Conservation (phyloP, 768 basidiomycete genomes). For the Lepiota venenata region DNA sequence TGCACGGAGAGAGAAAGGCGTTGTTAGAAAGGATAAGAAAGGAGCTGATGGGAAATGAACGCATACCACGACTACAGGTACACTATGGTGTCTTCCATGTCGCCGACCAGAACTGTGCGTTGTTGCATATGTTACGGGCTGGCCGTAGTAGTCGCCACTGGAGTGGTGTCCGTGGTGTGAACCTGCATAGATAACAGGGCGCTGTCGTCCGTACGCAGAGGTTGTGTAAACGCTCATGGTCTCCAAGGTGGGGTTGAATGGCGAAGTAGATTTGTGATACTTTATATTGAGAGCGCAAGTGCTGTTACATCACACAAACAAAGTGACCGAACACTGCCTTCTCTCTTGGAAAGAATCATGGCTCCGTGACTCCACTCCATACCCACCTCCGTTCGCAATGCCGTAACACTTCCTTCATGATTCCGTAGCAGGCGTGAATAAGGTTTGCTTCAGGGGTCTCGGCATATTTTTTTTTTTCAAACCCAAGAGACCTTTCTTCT, state of each 20-base stretch:
- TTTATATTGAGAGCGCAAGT: neutral
- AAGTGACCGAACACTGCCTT: neutral
- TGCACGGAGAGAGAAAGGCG: slow-evolving; percentile 7
- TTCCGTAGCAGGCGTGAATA: neutral
- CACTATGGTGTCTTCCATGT: slow-evolving; percentile 5
- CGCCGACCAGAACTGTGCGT: slow-evolving; percentile 5
- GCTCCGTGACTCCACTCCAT: slow-evolving; percentile 2
- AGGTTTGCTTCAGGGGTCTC: neutral
- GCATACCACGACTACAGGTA: slow-evolving; percentile 4
- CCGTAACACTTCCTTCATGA: neutral
- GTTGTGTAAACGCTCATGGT: slow-evolving; percentile 7
- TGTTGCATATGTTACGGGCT: slow-evolving; percentile 5
- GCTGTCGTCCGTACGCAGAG: slow-evolving; percentile 3
- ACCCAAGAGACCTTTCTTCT: too few relatives aligned
- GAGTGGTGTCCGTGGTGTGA: neutral
- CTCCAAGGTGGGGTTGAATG: neutral
- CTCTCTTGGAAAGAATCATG: neutral
- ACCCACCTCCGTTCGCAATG: neutral
- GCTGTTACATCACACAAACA: neutral
- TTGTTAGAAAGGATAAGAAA: neutral
- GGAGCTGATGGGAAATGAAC: neutral
- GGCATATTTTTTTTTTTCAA: neutral
- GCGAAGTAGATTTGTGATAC: neutral
- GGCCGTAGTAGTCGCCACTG: neutral
- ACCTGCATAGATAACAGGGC: neutral